These are phyloP conservation scores for Berkeleyomyces rouxiae DNA, from an alignment of 2,329 filamentous ascomycete genomes.

Conservation along the genomic window DNA sequence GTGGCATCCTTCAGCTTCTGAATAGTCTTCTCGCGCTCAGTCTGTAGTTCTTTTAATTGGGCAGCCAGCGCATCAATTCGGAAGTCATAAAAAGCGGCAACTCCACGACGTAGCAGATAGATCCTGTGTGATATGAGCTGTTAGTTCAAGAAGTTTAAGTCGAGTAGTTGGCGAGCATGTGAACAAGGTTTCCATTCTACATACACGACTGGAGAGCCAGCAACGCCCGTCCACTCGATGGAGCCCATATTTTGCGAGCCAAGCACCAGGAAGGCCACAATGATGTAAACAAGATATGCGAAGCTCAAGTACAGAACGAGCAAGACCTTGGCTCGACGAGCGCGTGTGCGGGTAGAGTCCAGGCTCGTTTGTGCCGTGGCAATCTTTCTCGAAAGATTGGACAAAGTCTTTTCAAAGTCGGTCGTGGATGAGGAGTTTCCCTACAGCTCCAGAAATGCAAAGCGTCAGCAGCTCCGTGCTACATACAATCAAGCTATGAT, in stretches of 20 bases:
- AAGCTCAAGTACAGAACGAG: conserved; percentile 85
- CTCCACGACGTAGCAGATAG: conserved; percentile 49
- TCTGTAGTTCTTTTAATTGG: conserved; percentile 57
- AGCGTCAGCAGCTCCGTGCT: too few relatives aligned
- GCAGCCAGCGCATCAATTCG: conserved; percentile 54
- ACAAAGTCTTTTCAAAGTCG: conserved; percentile 82
- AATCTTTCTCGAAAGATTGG: conserved; percentile 69
- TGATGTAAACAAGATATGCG: conserved; percentile 71
- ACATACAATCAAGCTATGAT: too few relatives aligned
- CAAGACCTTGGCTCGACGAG: conserved; percentile 65
- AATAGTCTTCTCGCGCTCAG: conserved; percentile 72
- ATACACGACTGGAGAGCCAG: conserved; percentile 63
- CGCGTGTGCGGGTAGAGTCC: conserved; percentile 53
- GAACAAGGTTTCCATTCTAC: conserved; percentile 18
- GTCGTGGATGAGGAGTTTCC: conserved; percentile 67
- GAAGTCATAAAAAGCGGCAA: conserved; percentile 62
- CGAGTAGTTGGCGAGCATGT: background rate
- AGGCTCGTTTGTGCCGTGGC: conserved; percentile 54
- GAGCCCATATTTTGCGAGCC: conserved; percentile 65
- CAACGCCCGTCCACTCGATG: conserved; percentile 61
- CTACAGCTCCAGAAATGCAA: conserved; percentile 26
- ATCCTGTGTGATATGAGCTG: conserved; percentile 40
- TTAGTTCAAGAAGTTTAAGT: background rate
- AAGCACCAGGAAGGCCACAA: conserved; percentile 70
- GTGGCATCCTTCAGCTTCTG: conserved; percentile 89